Evolutionary conservation across 2,329 filamentous ascomycete genomes (phyloP).

Genomic region (Penicillium psychrosexuale): DNA sequence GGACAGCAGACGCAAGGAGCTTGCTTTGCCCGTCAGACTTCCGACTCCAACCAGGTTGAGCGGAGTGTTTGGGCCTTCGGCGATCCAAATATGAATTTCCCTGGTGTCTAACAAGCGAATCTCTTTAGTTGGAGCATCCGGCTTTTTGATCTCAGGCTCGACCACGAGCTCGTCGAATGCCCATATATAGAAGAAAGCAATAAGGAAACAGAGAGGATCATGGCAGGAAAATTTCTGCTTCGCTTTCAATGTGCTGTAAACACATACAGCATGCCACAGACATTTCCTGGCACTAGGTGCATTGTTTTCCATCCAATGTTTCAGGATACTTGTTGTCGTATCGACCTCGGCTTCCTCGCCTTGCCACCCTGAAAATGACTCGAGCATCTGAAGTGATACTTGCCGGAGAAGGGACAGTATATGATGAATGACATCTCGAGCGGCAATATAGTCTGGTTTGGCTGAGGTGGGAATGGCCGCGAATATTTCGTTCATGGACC

Average conservation of each 20-base stretch:
- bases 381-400: not conserved
- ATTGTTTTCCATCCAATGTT: not conserved
- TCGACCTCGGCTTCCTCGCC: not conserved
- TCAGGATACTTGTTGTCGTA: not conserved
- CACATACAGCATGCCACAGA: conserved; percentile 2
- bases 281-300: not conserved
- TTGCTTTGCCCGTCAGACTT: not conserved
- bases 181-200: conserved; percentile 2
- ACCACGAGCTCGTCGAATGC: not conserved
- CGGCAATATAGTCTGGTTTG: not conserved
- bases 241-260: not conserved
- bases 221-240: not conserved
- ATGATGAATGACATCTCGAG: not conserved
- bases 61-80: not conserved
- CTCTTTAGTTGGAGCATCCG: not conserved
- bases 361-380: not conserved
- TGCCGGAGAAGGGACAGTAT: not conserved
- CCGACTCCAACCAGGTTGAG: not conserved
- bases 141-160: not conserved
- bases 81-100: not conserved
- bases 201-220: conserved; percentile 2
- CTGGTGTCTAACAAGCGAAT: not conserved
- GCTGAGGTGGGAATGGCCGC: not conserved
- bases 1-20: not conserved
- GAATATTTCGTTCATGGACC: not conserved